Evolutionary conservation across 495 filamentous ascomycete genomes (phyloP), one percentile per base, ranked within the genome.

Genomic region (Viridothelium virens): DNA sequence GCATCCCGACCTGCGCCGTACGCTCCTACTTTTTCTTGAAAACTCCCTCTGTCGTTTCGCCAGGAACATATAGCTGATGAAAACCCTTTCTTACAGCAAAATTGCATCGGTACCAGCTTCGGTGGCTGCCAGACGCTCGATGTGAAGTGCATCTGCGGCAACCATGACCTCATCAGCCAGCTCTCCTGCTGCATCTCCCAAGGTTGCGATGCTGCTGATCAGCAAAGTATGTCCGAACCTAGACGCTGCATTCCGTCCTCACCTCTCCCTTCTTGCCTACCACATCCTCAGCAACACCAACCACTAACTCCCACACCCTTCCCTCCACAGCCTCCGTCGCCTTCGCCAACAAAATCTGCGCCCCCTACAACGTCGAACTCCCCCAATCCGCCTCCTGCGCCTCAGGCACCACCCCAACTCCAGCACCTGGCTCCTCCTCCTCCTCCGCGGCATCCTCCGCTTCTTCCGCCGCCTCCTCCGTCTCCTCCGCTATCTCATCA

Each of bases 101-200:
- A 18, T 31, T 59, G 53, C 53, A 59, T 59, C 31, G 53, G 53
- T 9, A 64, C 66, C 34, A 62, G 70, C 53, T 79, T 80, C 64
- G 83, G 80, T 56, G 67, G 76, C 66, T 92, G 90, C 76, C 75
- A 78, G 14, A 63, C 69, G 16, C 70, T 81, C 61, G 83, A 91
- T 66, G 72, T 85, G 67, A 70, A 75, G 46, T 95, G 91, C 74
- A 90, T 92, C 70, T 95, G 91, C 78, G 70, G 66, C 11, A 78
- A 82, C 74, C 69, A 74, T 5, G 72, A 73, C 9, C 89, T 90
- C 79, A 79, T 96, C 66, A 69, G 56, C 44, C 68, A 75, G 39
- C 85, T 94, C 65, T 77, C 85, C 38, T 89, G 87, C 79, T 96
- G 91, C 73, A 79, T 95, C 6, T 72, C 74, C 34, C 72, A 70